phyloP scores from a whole-genome alignment of 2,329 filamentous ascomycete genomes.

The Clarireedia hainanense region DNA sequence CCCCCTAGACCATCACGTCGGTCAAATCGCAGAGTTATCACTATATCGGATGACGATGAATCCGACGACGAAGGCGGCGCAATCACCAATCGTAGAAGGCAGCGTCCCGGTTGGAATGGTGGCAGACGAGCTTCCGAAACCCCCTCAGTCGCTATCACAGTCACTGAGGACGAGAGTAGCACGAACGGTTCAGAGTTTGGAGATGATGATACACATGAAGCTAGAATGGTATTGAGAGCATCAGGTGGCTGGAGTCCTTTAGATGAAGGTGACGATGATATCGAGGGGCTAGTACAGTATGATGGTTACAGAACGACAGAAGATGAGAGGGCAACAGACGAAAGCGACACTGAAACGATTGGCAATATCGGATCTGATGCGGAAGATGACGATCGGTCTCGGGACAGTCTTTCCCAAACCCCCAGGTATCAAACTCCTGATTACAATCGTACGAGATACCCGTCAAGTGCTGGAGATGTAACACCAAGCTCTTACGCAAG shows the following conservation, averaged over 20 bases:
- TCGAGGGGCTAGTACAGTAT: slow-evolving; percentile 8
- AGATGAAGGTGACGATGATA: slow-evolving; percentile 26
- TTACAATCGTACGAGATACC: slow-evolving; percentile 1
- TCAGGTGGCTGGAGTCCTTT: slow-evolving; percentile 29
- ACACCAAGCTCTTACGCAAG: not conserved
- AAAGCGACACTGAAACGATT: slow-evolving; percentile 26
- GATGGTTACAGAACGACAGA: slow-evolving; percentile 16
- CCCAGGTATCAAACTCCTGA: slow-evolving; percentile 11
- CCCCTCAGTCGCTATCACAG: slow-evolving; percentile 17
- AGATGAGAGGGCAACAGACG: slow-evolving; percentile 14
- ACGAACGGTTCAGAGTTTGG: slow-evolving; percentile 24
- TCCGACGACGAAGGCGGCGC: slow-evolving; percentile 27
- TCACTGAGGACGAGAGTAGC: slow-evolving; percentile 13
- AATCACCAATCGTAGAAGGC: slow-evolving; percentile 20
- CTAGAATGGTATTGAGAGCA: slow-evolving; percentile 8
- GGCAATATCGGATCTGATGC: slow-evolving; percentile 20
- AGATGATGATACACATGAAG: slow-evolving; percentile 19
- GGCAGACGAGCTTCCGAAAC: slow-evolving; percentile 7
- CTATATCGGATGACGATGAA: slow-evolving; percentile 20
- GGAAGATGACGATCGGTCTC: slow-evolving; percentile 20
- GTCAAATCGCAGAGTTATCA: slow-evolving; percentile 9
- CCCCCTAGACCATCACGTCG: not conserved
- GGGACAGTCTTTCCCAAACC: slow-evolving; percentile 19
- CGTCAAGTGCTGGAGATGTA: not conserved
- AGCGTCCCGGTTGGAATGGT: slow-evolving; percentile 8